Evolutionary conservation across 768 basidiomycete genomes (phyloP), one percentile per base, ranked within the genome.

Genomic region (Paxillus involutus): DNA sequence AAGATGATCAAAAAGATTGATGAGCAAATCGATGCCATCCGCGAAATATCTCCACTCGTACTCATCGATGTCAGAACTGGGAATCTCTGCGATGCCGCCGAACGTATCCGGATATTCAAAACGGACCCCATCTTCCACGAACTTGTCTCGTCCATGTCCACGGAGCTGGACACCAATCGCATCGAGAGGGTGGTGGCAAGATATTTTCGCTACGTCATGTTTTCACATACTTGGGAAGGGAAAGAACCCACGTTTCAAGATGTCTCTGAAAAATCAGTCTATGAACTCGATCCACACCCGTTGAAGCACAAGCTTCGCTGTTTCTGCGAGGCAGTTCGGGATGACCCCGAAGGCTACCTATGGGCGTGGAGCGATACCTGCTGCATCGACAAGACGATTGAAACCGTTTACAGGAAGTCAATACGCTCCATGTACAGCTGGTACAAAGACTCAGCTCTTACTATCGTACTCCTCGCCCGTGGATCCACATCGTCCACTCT

Each of bases 361-460:
- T 62, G 60, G 60, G 56, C 52, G 1, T 60, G 59, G 57, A 48
- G 45, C 1, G 57, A 60, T 14, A 55, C 57, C 2, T 53, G 53
- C 4, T 60, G 59, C 12, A 60, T 60, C 12, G 51, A 56, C 17
- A 56, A 54, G 47, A 56, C 46, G 7, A 36, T 49, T 10, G 17
- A 14, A 0, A 30, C 26, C 2, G 29, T 17, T 14, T 50, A 39
- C 29, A 29, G 29, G 29, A 29, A 29, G 29, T 29, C 29, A 7
- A 29, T 29, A 29, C 29, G 29, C 29, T 29, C 29, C 47, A 55
- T 60, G 57, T 60, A 60, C 44, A 46, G 17, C 9, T 59, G 59
- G 59, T 60, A 60, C 21, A 45, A 44, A 26, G 33, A 44, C 4
- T 55, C 59, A 2, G 48, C 57, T 2, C 44, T 41, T 12, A 60